Percentiles rank a stretch among this genome's conserved stretches.
Conservation (phyloP, 805 yeast species). For the Saturnispora ahearnii region DNA sequence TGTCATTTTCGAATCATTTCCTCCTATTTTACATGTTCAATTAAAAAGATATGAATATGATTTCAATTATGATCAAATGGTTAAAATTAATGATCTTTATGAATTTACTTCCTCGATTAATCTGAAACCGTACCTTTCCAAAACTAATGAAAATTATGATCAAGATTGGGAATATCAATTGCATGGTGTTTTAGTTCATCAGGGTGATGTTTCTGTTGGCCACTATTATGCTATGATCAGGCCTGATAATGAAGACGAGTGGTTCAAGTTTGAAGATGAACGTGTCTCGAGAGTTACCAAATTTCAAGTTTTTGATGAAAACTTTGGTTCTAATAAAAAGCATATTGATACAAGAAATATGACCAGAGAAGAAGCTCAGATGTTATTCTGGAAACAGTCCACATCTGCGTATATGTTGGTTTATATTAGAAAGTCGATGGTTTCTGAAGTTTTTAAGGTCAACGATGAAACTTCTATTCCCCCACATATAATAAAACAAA, state of each 20-base stretch:
- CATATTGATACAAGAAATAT: conserved; percentile 40
- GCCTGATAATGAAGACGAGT: conserved; percentile 58
- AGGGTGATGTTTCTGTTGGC: conserved; percentile 93
- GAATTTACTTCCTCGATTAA: conserved; percentile 84
- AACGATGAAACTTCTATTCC: conserved; percentile 54
- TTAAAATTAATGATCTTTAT: conserved; percentile 85
- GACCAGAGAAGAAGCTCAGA: conserved; percentile 53
- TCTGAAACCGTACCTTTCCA: conserved; percentile 67
- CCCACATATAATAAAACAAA: conserved; percentile 52
- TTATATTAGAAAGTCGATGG: conserved; percentile 60
- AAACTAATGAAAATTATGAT: conserved; percentile 33
- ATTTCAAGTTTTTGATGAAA: conserved; percentile 81
- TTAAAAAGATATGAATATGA: conserved; percentile 92
- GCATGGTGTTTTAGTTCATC: conserved; percentile 92
- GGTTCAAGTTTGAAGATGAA: conserved; percentile 92
- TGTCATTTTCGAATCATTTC: conserved; percentile 82
- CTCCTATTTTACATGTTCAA: conserved; percentile 89
- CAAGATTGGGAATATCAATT: conserved; percentile 72
- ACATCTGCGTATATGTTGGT: conserved; percentile 98
- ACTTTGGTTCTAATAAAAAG: conserved; percentile 72
- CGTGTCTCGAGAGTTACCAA: conserved; percentile 81
- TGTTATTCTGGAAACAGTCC: conserved; percentile 62
- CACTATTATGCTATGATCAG: conserved; percentile 93
- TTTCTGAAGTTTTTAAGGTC: conserved; percentile 50
- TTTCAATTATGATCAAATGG: conserved; percentile 77